Evolutionary conservation across 768 basidiomycete genomes (phyloP), one percentile per base, ranked within the genome.

Genomic region (Leccinum rimulosum): DNA sequence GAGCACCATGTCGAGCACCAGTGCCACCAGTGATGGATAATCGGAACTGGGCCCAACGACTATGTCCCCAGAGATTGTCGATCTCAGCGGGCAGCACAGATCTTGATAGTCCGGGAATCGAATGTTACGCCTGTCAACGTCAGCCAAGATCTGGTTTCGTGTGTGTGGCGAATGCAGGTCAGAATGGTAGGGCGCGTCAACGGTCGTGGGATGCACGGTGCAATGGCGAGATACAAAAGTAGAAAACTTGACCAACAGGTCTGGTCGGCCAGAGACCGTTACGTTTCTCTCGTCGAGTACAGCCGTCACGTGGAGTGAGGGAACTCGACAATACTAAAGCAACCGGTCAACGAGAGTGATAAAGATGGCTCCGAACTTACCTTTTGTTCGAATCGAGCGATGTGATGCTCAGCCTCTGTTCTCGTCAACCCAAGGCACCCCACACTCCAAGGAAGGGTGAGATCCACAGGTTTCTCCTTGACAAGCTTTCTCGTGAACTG

Each of bases 211-310:
- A 59, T 79, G 79, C 0, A 79, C 69, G 2, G 72, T 61, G 22
- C 75, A 74, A 19, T 65, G 67, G 3, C 71, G 62, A 22, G 77
- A 74, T 45, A 83, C 62, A 7, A 64, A 72, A 15, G 63, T 62
- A 7, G 76, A 71, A 66, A 87, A 85, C 27, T 67, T 66, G 7
- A 71, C 66, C 31, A 88, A 70, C 50, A 77, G 54, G 59, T 83
- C 79, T 3, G 85, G 85, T 52, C 74, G 78, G 25, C 85, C 87
- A 3, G 86, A 87, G 52, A 86, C 71, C 11, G 85, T 85, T 55
- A 84, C 72, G 56, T 76, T 80, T 11, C 63, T 70, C 54, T 77
- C 73, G 58, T 80, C 79, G 52, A 82, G 73, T 58, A 84, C 72
- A 9, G 83, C 81, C 1, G 84, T 85, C 49, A 86, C 70, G 65